Evolutionary conservation across 345 rosid species (phyloP).

Genomic region (Salix udensis): DNA sequence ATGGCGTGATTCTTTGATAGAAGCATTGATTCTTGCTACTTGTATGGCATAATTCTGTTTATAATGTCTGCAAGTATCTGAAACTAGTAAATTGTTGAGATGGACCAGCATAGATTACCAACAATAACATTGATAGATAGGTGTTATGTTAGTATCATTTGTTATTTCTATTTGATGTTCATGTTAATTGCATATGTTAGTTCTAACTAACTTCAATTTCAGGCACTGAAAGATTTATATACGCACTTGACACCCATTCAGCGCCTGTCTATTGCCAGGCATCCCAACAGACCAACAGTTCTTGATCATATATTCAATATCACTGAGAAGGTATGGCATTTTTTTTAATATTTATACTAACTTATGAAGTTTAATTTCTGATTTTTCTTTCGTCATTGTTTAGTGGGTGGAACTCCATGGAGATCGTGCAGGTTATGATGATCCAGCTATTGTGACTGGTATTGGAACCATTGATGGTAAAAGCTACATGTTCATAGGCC

Average conservation of each 20-base stretch:
- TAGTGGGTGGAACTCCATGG: constrained; percentile 99
- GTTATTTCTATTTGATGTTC: neutral
- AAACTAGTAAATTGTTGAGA: too few species aligned
- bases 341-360: neutral
- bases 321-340: constrained; percentile 63
- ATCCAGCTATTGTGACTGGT: constrained; percentile 95
- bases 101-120: too few species aligned
- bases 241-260: constrained; percentile 77
- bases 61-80: too few species aligned
- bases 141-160: too few species aligned
- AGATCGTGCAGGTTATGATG: constrained; percentile 96
- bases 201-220: constrained; percentile 11
- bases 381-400: constrained; percentile 12
- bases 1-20: too few species aligned
- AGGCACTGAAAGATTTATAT: constrained; percentile 81
- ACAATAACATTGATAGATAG: too few species aligned
- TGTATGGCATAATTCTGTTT: too few species aligned
- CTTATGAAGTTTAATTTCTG: neutral
- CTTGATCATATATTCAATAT: constrained; percentile 88
- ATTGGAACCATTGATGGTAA: constrained; percentile 84
- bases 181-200: too few species aligned
- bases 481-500: constrained; percentile 90
- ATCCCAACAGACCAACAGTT: constrained; percentile 95
- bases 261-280: constrained; percentile 89
- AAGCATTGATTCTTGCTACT: too few species aligned